Evolutionary conservation across 768 basidiomycete species (phyloP), one percentile per base, ranked within the genome.

Genomic region (Calocera viscosa): DNA sequence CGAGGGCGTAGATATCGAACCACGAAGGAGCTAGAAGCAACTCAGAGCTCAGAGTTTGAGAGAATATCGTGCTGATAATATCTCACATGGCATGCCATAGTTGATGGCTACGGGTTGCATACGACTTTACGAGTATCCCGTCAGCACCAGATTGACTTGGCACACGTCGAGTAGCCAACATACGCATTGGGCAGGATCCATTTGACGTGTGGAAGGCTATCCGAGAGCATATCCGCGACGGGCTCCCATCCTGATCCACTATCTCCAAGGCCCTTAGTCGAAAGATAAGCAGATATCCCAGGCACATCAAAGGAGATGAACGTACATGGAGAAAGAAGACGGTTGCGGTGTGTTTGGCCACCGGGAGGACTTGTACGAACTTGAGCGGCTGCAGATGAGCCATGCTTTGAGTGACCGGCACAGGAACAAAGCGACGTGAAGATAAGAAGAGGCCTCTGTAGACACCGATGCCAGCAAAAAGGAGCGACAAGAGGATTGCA

Each of bases 261-360:
- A 71, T 90, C 87, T 24, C 90, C 90, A 43, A 91, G 78, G 32
- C 90, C 89, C 88, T 91, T n/a, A n/a, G n/a, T n/a, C n/a, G n/a
- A n/a, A n/a, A n/a, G n/a, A n/a, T n/a, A n/a, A n/a, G n/a, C n/a
- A n/a, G n/a, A n/a, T n/a, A n/a, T n/a, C n/a, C n/a, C n/a, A n/a
- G n/a, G n/a, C n/a, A n/a, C n/a, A n/a, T n/a, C n/a, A n/a, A n/a
- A n/a, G n/a, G n/a, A n/a, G n/a, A 49, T 65, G 17, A 43, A 71
- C 88, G 72, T 75, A 92, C 92, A 82, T 96, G 94, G 41, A 92
- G 77, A 75, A 95, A 92, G 72, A 95, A 88, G 69, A 95, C 84
- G 0, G 91, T 93, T 8, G 91, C 90, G 8, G 89, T 86, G 76
- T 95, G 93, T 69, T 82, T 84, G 40, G 78, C 72, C 43, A 67